phyloP scores from a whole-genome alignment of 371 early-diverging fungal species.

The Phascolomyces articulosus region DNA sequence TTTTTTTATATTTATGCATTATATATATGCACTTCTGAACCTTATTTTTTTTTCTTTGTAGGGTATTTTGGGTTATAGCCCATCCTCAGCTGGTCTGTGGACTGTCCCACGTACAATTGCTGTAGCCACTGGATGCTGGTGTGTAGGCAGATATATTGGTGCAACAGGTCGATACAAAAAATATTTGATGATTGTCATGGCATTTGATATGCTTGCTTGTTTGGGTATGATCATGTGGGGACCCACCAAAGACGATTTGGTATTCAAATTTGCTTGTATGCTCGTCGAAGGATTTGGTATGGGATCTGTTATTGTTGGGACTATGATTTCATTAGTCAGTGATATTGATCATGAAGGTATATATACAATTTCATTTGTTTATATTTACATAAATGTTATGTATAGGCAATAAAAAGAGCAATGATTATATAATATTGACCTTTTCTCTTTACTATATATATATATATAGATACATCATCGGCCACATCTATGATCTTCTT shows the following conservation, averaged over 20 bases:
- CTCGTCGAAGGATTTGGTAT: constrained; percentile 45
- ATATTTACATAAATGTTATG: too few species aligned
- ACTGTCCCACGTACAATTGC: constrained; percentile 34
- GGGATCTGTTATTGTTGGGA: constrained; percentile 44
- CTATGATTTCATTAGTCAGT: constrained; percentile 52
- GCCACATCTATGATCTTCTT: constrained; percentile 53
- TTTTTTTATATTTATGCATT: too few species aligned
- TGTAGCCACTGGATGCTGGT: constrained; percentile 38
- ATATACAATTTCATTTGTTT: not conserved
- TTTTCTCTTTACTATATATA: too few species aligned
- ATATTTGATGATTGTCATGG: constrained; percentile 21
- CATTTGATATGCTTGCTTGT: constrained; percentile 5
- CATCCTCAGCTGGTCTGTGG: constrained; percentile 46
- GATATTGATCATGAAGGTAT: constrained; percentile 39
- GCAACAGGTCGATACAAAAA: constrained; percentile 30
- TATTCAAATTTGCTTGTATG: constrained; percentile 27
- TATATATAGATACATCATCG: constrained; percentile 35
- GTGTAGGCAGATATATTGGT: constrained; percentile 32
- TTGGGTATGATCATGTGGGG: constrained; percentile 16
- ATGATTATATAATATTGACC: too few species aligned
- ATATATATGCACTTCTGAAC: too few species aligned
- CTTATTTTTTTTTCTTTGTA: constrained; percentile 5
- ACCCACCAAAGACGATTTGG: constrained; percentile 6
- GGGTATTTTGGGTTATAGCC: constrained; percentile 41
- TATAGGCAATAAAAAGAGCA: constrained; percentile 19